Conservation (phyloP, 805 yeast species). For the Wickerhamiella brachini region DNA sequence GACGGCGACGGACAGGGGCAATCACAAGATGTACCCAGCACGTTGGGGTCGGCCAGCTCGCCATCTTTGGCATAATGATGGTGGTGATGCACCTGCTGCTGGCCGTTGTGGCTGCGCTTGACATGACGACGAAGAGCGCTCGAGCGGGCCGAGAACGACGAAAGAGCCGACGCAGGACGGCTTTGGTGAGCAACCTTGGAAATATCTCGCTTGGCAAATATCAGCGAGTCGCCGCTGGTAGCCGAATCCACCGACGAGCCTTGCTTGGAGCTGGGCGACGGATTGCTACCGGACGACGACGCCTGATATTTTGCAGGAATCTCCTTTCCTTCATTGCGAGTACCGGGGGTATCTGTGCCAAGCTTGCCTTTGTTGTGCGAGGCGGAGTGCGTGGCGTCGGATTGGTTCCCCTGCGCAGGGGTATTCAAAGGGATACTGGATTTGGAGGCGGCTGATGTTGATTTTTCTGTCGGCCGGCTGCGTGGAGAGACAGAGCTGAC, state of each 20-base stretch:
- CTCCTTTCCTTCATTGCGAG: no score
- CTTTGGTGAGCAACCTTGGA: neutral
- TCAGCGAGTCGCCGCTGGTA: neutral
- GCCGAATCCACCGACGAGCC: neutral
- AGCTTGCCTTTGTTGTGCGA: no score
- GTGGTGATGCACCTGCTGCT: neutral
- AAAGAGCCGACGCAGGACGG: constrained; percentile 3
- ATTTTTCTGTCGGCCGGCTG: no score
- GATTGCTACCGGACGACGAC: neutral
- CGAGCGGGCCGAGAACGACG: constrained; percentile 9
- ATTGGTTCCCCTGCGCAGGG: no score
- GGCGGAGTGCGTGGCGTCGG: no score
- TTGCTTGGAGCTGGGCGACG: neutral
- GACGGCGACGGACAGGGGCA: constrained; percentile 18
- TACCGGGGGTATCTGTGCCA: no score
- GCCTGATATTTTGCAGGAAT: neutral
- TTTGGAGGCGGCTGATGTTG: no score
- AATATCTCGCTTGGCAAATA: constrained; percentile 15
- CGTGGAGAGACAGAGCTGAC: neutral
- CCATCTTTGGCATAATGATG: constrained; percentile 2
- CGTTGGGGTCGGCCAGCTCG: constrained; percentile 5
- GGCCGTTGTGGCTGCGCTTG: neutral
- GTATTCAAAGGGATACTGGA: no score
- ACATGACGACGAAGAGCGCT: neutral
- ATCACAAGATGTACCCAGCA: constrained; percentile 17